These are phyloP conservation scores for Metschnikowia borealis DNA, from an alignment of 805 yeast species.

Conservation along the genomic window DNA sequence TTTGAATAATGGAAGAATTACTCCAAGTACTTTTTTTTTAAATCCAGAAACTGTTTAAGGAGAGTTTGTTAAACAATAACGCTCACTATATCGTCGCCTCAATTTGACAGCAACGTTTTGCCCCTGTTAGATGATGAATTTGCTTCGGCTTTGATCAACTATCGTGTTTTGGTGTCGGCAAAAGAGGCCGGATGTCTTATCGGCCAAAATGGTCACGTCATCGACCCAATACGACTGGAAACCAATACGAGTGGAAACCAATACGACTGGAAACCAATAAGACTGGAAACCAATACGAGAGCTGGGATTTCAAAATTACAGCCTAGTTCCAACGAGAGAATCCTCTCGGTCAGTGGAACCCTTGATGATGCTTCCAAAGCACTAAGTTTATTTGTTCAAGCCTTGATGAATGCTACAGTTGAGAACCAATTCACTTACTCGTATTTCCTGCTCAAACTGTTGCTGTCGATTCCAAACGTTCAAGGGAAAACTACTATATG, in stretches of 20 bases:
- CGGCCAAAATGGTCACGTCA: constrained; percentile 78
- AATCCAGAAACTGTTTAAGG: no score
- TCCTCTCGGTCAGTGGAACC: constrained; percentile 72
- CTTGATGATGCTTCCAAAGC: constrained; percentile 68
- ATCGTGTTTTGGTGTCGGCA: constrained; percentile 66
- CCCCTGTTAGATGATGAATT: constrained; percentile 26
- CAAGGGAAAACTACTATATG: constrained; percentile 54
- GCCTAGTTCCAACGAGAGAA: constrained; percentile 78
- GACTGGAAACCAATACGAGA: no score
- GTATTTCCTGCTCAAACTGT: constrained; percentile 57
- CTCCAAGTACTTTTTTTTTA: no score
- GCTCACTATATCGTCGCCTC: constrained; percentile 1
- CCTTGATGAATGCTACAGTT: constrained; percentile 46
- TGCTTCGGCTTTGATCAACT: constrained; percentile 33
- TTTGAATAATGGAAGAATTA: no score
- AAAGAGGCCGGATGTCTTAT: constrained; percentile 89
- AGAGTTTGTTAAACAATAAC: no score
- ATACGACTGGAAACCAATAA: no score
- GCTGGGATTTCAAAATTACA: constrained; percentile 83
- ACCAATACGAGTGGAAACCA: no score
- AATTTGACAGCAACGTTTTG: constrained; percentile 9
- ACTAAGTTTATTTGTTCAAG: constrained; percentile 62
- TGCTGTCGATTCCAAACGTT: constrained; percentile 48
- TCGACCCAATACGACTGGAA: constrained; percentile 68
- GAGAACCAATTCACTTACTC: constrained; percentile 38